A percentile compares a stretch with the other conserved stretches of the same genome.
Conservation (phyloP, 1,284 basidiomycete genomes). For the Tilletia indica region DNA sequence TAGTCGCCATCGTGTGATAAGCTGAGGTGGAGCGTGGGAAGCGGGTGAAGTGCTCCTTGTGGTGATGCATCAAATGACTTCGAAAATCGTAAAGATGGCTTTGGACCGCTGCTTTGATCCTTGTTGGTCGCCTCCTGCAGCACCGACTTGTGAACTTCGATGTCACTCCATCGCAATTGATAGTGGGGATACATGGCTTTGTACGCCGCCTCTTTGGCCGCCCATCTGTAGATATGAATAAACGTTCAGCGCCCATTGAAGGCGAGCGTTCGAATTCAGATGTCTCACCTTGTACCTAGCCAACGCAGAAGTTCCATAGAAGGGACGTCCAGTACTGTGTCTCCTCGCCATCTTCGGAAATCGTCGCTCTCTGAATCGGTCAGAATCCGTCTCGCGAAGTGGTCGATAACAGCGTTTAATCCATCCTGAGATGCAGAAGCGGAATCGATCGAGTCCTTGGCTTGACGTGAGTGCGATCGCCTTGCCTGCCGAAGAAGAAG, state of each 20-base stretch:
- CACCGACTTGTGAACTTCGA: slow-evolving; percentile 55
- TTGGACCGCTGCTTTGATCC: not conserved
- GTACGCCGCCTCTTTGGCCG: slow-evolving; percentile 81
- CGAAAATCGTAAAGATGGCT: not conserved
- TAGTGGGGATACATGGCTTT: slow-evolving; percentile 73
- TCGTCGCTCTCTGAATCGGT: slow-evolving; percentile 19
- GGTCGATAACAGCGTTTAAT: slow-evolving; percentile 21
- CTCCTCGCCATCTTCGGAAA: slow-evolving; percentile 11
- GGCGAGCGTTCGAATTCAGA: not conserved
- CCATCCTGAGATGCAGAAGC: too few relatives aligned
- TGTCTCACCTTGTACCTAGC: slow-evolving; percentile 25
- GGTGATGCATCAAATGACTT: too few relatives aligned
- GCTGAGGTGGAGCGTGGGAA: slow-evolving; percentile 63
- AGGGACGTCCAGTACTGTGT: not conserved
- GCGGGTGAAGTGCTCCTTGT: not conserved
- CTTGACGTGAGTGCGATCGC: slow-evolving; percentile 14
- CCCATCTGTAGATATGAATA: slow-evolving; percentile 38
- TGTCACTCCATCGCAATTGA: slow-evolving; percentile 73
- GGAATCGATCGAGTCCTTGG: not conserved
- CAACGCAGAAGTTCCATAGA: slow-evolving; percentile 18
- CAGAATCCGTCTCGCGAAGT: slow-evolving; percentile 35
- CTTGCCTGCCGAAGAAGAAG: slow-evolving; percentile 28
- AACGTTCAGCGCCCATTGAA: slow-evolving; percentile 21
- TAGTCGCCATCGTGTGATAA: slow-evolving; percentile 84
- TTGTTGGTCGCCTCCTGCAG: not conserved